These are phyloP conservation scores for Candida takata DNA, from an alignment of 805 yeast genomes.

Conservation along the genomic window DNA sequence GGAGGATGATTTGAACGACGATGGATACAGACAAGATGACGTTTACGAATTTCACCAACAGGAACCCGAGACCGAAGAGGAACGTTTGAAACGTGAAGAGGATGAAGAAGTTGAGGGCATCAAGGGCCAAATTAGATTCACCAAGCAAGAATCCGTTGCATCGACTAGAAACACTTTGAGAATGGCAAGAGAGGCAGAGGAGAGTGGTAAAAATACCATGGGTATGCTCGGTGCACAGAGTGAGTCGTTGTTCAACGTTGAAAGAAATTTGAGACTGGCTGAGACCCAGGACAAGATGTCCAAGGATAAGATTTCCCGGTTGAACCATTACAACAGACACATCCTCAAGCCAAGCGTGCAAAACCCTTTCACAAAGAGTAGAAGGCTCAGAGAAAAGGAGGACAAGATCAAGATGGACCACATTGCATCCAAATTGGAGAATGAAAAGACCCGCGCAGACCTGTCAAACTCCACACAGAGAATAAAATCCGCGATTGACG, in stretches of 20 bases:
- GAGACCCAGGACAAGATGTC: conserved; percentile 78
- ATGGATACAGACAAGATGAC: conserved; percentile 17
- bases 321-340: conserved; percentile 72
- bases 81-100: conserved; percentile 42
- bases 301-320: conserved; percentile 72
- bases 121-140: conserved; percentile 73
- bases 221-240: conserved; percentile 94
- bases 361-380: conserved; percentile 84
- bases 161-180: conserved; percentile 78
- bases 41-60: conserved; percentile 25
- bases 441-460: conserved; percentile 53
- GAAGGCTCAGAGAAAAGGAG: conserved; percentile 69
- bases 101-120: conserved; percentile 88
- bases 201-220: conserved; percentile 70
- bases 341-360: conserved; percentile 72
- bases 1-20: conserved; percentile 27
- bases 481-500: conserved; percentile 52
- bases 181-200: conserved; percentile 66
- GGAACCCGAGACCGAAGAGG: conserved; percentile 20
- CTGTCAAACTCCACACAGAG: conserved; percentile 64
- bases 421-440: conserved; percentile 51
- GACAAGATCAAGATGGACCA: conserved; percentile 55
- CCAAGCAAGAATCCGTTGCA: conserved; percentile 80
- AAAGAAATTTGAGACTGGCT: conserved; percentile 67
- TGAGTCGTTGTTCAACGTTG: conserved; percentile 75